phyloP scores from a whole-genome alignment of 768 basidiomycete species.

The Piloderma croceum region DNA sequence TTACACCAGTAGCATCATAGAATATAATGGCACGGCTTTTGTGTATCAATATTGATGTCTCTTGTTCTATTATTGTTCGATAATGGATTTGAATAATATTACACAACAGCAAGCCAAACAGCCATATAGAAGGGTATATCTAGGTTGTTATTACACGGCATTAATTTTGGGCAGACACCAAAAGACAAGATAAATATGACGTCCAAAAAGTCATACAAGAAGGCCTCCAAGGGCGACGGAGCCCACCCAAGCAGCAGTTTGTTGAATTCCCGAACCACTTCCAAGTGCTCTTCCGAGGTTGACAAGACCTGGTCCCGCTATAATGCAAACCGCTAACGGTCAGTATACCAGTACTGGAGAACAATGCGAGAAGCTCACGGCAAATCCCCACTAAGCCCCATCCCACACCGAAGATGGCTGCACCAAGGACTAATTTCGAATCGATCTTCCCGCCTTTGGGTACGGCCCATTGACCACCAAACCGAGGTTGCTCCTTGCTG shows the following conservation, averaged over 20 bases:
- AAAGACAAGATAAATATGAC: too few relatives aligned
- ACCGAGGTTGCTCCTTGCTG: constrained; percentile 27
- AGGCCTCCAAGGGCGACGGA: constrained; percentile 23
- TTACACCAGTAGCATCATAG: too few relatives aligned
- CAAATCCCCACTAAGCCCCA: constrained; percentile 60
- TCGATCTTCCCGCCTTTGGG: constrained; percentile 39
- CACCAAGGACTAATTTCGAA: constrained; percentile 40
- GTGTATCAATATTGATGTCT: too few relatives aligned
- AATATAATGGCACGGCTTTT: too few relatives aligned
- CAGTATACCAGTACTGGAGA: not conserved
- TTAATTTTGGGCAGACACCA: too few relatives aligned
- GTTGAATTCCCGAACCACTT: constrained; percentile 27
- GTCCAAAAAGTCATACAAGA: constrained; percentile 2
- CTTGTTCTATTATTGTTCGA: too few relatives aligned
- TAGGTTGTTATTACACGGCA: too few relatives aligned
- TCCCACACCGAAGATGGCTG: constrained; percentile 54
- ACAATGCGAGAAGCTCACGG: constrained; percentile 36
- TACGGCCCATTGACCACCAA: constrained; percentile 42
- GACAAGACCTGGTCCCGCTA: constrained; percentile 59
- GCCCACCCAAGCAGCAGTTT: constrained; percentile 37
- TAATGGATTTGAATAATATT: too few relatives aligned
- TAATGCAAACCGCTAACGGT: constrained; percentile 7
- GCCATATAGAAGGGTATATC: too few relatives aligned
- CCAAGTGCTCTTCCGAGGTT: constrained; percentile 50
- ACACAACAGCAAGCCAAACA: too few relatives aligned